These are phyloP conservation scores for Cercospora sesami DNA, from an alignment of 2,329 filamentous ascomycete species.

Conservation along the genomic window DNA sequence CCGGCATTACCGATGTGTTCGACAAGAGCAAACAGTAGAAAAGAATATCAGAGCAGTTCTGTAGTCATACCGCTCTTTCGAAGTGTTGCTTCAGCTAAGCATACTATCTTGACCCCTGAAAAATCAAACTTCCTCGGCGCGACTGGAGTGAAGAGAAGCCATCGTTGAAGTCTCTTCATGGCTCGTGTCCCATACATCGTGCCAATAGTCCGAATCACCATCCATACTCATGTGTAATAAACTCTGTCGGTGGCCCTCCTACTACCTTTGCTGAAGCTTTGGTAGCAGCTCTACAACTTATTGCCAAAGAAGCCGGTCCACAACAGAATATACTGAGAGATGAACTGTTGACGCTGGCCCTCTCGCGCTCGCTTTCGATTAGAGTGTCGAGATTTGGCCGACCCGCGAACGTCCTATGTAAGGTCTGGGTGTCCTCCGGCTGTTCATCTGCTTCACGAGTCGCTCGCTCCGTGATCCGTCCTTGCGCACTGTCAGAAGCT, in stretches of 20 bases:
- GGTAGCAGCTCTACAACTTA: background rate
- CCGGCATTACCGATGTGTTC: too few relatives aligned
- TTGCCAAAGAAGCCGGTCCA: conserved; percentile 13
- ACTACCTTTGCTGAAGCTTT: background rate
- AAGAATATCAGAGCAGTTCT: too few relatives aligned
- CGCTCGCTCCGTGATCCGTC: background rate
- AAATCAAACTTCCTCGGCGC: too few relatives aligned
- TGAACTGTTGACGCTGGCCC: background rate
- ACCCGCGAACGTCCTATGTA: background rate
- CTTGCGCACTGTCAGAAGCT: background rate
- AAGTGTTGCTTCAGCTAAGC: too few relatives aligned
- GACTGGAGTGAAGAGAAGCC: too few relatives aligned
- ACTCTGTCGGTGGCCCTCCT: background rate
- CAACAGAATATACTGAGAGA: conserved; percentile 18
- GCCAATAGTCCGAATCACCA: background rate
- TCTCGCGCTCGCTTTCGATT: conserved; percentile 1
- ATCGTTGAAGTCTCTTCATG: too few relatives aligned
- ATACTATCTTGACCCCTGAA: too few relatives aligned
- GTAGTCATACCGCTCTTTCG: too few relatives aligned
- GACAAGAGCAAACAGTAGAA: too few relatives aligned
- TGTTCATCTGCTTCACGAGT: background rate
- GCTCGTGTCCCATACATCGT: background rate
- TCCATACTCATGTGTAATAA: background rate
- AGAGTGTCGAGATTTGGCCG: conserved; percentile 11
- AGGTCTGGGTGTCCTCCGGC: background rate